Conservation (phyloP, 2,329 filamentous ascomycete species). For the Neonectria coccinea region DNA sequence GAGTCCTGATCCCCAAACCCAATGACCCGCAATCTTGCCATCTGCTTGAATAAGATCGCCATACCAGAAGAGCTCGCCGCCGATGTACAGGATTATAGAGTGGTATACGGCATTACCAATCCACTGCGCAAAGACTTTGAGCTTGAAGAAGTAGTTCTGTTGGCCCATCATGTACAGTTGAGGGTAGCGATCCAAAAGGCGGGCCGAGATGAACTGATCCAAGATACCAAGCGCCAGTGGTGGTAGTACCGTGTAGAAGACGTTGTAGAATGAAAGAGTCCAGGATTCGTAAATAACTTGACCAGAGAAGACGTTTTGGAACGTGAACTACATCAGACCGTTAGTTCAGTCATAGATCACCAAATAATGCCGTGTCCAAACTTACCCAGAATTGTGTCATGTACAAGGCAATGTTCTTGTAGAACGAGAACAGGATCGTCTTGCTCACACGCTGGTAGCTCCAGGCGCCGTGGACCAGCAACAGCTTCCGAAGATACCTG, state of each 20-base stretch:
- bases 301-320: slow-evolving; percentile 98
- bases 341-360: slow-evolving; percentile 32
- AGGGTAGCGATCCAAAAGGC: slow-evolving; percentile 92
- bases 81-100: slow-evolving; percentile 91
- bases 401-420: slow-evolving; percentile 98
- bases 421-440: slow-evolving; percentile 98
- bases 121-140: slow-evolving; percentile 94
- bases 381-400: slow-evolving; percentile 99
- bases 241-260: slow-evolving; percentile 94
- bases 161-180: slow-evolving; percentile 95
- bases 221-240: slow-evolving; percentile 96
- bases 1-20: slow-evolving; percentile 96
- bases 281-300: slow-evolving; percentile 99
- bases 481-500: slow-evolving; percentile 90
- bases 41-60: slow-evolving; percentile 82
- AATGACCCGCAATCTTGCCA: slow-evolving; percentile 88
- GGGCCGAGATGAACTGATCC: slow-evolving; percentile 96
- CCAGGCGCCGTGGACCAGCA: slow-evolving; percentile 96
- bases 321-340: slow-evolving; percentile 77
- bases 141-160: slow-evolving; percentile 91
- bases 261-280: slow-evolving; percentile 99
- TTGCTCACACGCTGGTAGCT: slow-evolving; percentile 97
- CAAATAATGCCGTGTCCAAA: slow-evolving; percentile 29
- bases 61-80: slow-evolving; percentile 83
- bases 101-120: slow-evolving; percentile 95